Evolutionary conservation across 352 stramenopile species (phyloP), one percentile per base, ranked within the genome.

Genomic region (Phytopythium sindhum): DNA sequence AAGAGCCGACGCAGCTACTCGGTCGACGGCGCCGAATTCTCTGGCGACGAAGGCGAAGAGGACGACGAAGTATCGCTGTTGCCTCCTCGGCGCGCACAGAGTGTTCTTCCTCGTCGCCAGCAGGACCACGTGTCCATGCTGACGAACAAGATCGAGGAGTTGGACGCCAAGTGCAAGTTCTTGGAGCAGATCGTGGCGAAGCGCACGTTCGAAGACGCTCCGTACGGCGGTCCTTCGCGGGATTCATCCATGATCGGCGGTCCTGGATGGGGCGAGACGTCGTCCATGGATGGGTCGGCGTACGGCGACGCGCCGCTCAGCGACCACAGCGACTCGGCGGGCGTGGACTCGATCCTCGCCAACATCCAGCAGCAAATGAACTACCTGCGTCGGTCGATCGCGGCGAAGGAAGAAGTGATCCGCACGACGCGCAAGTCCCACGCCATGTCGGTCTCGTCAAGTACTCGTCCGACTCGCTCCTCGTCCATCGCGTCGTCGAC

Each of bases 281-380:
- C 64, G 44, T 63, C 57, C 21, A 47, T 56, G 42, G 44, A 63
- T 45, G 57, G 57, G 7, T 74, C 67, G 24, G 66, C 64, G 59
- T 80, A 75, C 51, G 73, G 63, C 17, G 67, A 77, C 52, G 33
- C 35, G 15, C 47, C 66, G 60, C 19, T 60, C 9, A 71, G 67
- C 31, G 59, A 71, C 28, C 61, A 66, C 19, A 81, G 78, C 28
- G 71, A 82, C 44, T 57, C 67, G 15, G 73, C 65, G 8, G 77
- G 77, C 17, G 83, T 91, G 10, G 85, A 91, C 69, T 82, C 74
- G 42, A 86, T 94, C 66, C 88, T 94, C 31, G 82, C 74, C 50
- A 91, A 73, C 51, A 92, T 94, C 57, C 86, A 94, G 60, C 86
- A 75, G 61, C 86, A 94, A 65, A 94, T 94, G 83, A 77, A 90